Conservation (phyloP, 768 basidiomycete species). For the Mycena floridula region DNA sequence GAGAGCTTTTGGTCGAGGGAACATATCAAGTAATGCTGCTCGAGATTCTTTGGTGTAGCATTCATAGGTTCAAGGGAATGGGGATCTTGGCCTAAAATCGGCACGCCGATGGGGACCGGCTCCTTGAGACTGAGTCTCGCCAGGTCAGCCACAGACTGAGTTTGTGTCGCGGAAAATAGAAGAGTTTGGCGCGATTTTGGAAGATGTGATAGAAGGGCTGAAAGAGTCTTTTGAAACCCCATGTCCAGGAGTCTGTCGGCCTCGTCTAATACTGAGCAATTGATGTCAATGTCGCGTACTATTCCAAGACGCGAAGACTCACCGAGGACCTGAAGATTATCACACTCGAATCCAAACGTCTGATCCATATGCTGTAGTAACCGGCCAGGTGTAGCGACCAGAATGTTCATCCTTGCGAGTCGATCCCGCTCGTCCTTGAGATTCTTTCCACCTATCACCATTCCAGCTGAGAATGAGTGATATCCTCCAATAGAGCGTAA, state of each 20-base stretch:
- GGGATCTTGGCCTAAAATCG: constrained; percentile 37
- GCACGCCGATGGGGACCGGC: constrained; percentile 68
- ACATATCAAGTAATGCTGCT: constrained; percentile 85
- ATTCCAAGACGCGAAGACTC: constrained; percentile 20
- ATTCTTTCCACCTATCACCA: constrained; percentile 96
- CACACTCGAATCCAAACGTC: constrained; percentile 89
- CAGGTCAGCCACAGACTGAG: constrained; percentile 79
- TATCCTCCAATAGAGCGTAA: constrained; percentile 87
- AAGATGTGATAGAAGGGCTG: constrained; percentile 88
- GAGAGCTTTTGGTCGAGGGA: constrained; percentile 85
- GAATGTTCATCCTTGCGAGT: constrained; percentile 90
- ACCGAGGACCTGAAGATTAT: constrained; percentile 90
- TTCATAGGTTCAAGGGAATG: constrained; percentile 14
- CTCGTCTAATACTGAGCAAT: constrained; percentile 78
- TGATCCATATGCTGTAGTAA: constrained; percentile 98
- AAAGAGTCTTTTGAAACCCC: constrained; percentile 86
- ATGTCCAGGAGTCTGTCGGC: constrained; percentile 96
- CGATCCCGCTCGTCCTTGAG: constrained; percentile 89
- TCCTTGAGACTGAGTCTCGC: constrained; percentile 85
- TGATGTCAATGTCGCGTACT: constrained; percentile 4
- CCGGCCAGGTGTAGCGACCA: constrained; percentile 96
- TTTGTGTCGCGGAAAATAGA: constrained; percentile 96
- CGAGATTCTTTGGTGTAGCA: constrained; percentile 70
- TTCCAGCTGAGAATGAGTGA: constrained; percentile 88
- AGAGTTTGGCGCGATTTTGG: constrained; percentile 91